Conservation (phyloP, 129 eudicot species). For the Centaurea solstitialis region DNA sequence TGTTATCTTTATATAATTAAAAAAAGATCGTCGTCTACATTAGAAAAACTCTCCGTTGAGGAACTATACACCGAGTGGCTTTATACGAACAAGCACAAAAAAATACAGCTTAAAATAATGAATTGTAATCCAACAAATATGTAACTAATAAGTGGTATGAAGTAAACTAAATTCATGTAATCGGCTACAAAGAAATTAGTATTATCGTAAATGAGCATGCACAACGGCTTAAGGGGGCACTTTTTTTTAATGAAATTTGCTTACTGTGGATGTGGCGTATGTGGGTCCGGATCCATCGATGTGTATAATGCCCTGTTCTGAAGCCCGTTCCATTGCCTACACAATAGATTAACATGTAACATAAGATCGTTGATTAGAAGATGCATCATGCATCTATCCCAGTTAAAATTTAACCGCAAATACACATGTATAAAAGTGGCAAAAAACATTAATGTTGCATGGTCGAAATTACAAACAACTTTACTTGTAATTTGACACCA, state of each 20-base stretch:
- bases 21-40: too few species aligned
- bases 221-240: conserved; percentile 6
- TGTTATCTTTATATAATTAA: too few species aligned
- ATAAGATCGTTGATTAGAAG: neutral
- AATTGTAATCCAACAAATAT: too few species aligned
- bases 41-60: too few species aligned
- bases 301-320: conserved; percentile 76
- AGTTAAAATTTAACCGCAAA: neutral
- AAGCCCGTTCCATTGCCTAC: conserved; percentile 89
- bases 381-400: neutral
- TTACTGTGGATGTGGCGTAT: conserved; percentile 92
- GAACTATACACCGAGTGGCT: too few species aligned
- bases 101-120: too few species aligned
- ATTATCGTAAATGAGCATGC: neutral
- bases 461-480: neutral
- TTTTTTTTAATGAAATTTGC: conserved; percentile 26
- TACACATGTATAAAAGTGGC: neutral
- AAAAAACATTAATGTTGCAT: neutral
- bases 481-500: neutral
- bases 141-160: too few species aligned
- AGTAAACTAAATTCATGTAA: too few species aligned
- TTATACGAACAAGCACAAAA: too few species aligned
- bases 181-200: neutral
- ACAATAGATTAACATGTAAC: conserved; percentile 10
- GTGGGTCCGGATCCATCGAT: conserved; percentile 98